Evolutionary conservation across 2,329 filamentous ascomycete species (phyloP).

Genomic region (Aspergillus sp.): DNA sequence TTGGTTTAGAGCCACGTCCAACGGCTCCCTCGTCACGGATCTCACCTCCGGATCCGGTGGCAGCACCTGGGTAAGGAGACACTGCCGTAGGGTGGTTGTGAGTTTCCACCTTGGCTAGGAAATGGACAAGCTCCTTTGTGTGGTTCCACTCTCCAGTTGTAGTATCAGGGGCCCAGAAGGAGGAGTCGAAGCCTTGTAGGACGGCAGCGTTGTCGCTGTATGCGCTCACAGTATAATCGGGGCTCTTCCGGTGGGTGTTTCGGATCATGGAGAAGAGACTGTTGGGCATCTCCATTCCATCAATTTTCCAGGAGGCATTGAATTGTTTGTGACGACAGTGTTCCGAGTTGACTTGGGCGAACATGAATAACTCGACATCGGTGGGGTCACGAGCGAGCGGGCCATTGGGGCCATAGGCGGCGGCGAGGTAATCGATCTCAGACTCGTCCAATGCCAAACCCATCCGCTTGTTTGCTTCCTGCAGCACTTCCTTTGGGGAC

Average conservation of each 20-base stretch:
- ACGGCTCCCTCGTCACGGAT: slow-evolving; percentile 95
- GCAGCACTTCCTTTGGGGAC: slow-evolving; percentile 69
- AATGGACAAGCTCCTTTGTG: slow-evolving; percentile 81
- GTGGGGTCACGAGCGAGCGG: slow-evolving; percentile 64
- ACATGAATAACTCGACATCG: slow-evolving; percentile 98
- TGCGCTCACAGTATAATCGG: slow-evolving; percentile 83
- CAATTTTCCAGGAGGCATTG: slow-evolving; percentile 94
- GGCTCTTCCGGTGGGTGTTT: slow-evolving; percentile 80
- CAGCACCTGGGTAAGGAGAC: slow-evolving; percentile 87
- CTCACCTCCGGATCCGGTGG: slow-evolving; percentile 92
- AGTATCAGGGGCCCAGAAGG: slow-evolving; percentile 85
- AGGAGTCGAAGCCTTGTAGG: slow-evolving; percentile 67
- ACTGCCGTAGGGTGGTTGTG: slow-evolving; percentile 98
- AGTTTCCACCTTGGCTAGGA: slow-evolving; percentile 92
- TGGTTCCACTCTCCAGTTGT: slow-evolving; percentile 84
- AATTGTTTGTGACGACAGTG: slow-evolving; percentile 89
- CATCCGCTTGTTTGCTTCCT: slow-evolving; percentile 78
- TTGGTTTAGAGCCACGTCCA: slow-evolving; percentile 86
- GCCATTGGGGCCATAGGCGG: slow-evolving; percentile 68
- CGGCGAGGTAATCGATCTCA: slow-evolving; percentile 93
- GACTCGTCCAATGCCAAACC: slow-evolving; percentile 83
- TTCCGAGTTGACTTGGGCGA: slow-evolving; percentile 98
- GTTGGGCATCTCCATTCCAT: slow-evolving; percentile 74
- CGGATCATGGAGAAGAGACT: slow-evolving; percentile 95
- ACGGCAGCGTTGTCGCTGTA: slow-evolving; percentile 99